Conservation (phyloP, 2,329 filamentous ascomycete species). For the Salinomyces thailandicus region DNA sequence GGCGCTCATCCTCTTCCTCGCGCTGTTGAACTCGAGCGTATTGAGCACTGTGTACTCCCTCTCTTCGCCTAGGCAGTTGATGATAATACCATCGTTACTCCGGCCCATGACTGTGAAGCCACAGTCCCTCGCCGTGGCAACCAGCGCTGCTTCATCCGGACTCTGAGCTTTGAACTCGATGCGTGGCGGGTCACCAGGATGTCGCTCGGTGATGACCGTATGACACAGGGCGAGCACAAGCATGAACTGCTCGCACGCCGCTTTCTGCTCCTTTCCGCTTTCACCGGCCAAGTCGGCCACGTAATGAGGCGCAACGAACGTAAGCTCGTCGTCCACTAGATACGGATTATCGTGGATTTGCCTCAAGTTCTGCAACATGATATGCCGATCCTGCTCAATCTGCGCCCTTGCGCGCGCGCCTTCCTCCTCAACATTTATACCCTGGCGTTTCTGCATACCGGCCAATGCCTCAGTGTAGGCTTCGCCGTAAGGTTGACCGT, state of each 20-base stretch:
- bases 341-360: constrained; percentile 81
- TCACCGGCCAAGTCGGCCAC: constrained; percentile 71
- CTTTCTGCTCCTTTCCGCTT: constrained; percentile 63
- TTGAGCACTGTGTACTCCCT: constrained; percentile 79
- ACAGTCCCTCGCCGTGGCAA: constrained; percentile 87
- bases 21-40: constrained; percentile 95
- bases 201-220: constrained; percentile 83
- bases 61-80: constrained; percentile 83
- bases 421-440: constrained; percentile 76
- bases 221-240: constrained; percentile 90
- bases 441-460: constrained; percentile 86
- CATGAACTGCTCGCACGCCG: constrained; percentile 84
- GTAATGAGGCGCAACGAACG: constrained; percentile 85
- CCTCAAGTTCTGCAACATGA: constrained; percentile 63
- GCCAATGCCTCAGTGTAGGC: constrained; percentile 95
- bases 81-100: constrained; percentile 65
- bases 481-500: constrained; percentile 92
- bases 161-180: constrained; percentile 97
- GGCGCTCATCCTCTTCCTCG: constrained; percentile 92
- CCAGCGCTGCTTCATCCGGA: constrained; percentile 88
- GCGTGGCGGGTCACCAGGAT: constrained; percentile 78
- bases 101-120: constrained; percentile 86
- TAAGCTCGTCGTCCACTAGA: constrained; percentile 77
- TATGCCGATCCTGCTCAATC: constrained; percentile 65
- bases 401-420: constrained; percentile 59